A percentile compares a stretch with the other conserved stretches of the same genome.
phyloP scores from a whole-genome alignment of 192 early-diverging fungal species.

The Backusella mclennaniae region DNA sequence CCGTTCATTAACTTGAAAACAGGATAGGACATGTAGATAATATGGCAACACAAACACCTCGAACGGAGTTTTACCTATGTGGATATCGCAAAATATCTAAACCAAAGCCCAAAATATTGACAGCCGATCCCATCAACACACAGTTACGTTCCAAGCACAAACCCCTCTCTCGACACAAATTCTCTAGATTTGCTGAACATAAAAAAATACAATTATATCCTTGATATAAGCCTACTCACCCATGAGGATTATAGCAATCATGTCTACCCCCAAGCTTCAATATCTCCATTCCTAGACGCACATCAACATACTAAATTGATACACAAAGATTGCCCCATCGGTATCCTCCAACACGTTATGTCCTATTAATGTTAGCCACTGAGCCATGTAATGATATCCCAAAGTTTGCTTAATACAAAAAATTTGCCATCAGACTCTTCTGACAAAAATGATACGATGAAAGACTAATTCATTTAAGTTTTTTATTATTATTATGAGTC shows the following conservation, averaged over 20 bases:
- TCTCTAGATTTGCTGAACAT: background rate
- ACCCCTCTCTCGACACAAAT: constrained; percentile 12
- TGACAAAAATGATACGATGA: too few relatives aligned
- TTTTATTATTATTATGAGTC: too few relatives aligned
- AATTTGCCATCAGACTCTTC: too few relatives aligned
- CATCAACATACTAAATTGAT: constrained; percentile 9
- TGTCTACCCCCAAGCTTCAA: constrained; percentile 9
- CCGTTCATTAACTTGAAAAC: background rate
- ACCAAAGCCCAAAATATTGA: too few relatives aligned
- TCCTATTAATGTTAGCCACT: constrained; percentile 2
- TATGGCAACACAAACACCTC: background rate
- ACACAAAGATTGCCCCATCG: background rate
- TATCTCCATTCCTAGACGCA: constrained; percentile 13
- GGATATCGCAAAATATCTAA: too few relatives aligned
- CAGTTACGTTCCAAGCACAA: too few relatives aligned
- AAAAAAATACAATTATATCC: constrained; percentile 13
- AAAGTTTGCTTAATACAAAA: too few relatives aligned
- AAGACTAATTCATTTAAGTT: too few relatives aligned
- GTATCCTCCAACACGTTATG: constrained; percentile 10
- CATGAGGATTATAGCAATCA: constrained; percentile 18
- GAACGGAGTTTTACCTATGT: too few relatives aligned
- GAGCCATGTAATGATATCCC: constrained; percentile 14
- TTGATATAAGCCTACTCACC: constrained; percentile 11
- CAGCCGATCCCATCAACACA: too few relatives aligned
- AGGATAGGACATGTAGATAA: background rate